Evolutionary conservation across 108 stramenopile genomes (phyloP).

Genomic region (Fragilaria radians): DNA sequence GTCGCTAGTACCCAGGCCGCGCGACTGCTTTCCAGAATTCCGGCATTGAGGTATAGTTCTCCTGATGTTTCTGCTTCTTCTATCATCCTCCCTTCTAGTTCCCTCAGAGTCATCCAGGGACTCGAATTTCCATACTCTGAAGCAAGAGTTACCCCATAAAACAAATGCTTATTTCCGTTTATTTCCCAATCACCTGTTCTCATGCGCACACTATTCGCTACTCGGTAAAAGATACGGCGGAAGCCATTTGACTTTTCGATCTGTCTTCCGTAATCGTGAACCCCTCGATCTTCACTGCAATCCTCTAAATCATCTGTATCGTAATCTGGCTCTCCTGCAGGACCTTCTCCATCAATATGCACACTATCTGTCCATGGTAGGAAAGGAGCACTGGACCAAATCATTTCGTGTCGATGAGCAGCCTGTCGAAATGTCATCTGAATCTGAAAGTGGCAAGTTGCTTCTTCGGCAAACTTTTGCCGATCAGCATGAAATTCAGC

Average conservation of each 20-base stretch:
- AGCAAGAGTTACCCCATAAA: constrained; percentile 67
- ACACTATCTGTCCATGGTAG: constrained; percentile 78
- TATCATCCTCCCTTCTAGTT: constrained; percentile 81
- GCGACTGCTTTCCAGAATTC: constrained; percentile 78
- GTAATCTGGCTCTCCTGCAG: constrained; percentile 32
- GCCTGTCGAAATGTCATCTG: constrained; percentile 67
- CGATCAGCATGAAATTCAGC: constrained; percentile 77
- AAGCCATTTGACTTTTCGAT: constrained; percentile 58
- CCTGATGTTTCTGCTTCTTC: constrained; percentile 79
- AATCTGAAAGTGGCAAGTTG: constrained; percentile 77
- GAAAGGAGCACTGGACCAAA: constrained; percentile 82
- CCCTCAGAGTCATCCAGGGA: constrained; percentile 63
- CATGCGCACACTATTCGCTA: constrained; percentile 64
- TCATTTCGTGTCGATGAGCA: constrained; percentile 56
- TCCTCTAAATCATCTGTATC: constrained; percentile 46
- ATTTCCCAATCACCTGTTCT: constrained; percentile 62
- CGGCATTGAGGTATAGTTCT: constrained; percentile 68
- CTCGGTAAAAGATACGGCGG: constrained; percentile 77
- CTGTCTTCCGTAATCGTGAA: constrained; percentile 16
- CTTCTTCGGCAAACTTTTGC: constrained; percentile 77
- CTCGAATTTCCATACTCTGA: constrained; percentile 55
- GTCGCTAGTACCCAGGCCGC: constrained; percentile 68
- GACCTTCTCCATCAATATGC: constrained; percentile 56
- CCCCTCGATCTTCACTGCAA: constrained; percentile 27
- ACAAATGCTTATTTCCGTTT: constrained; percentile 57